A percentile compares a stretch with the other conserved stretches of the same genome.
Evolutionary conservation across 192 early-diverging fungal species (phyloP).

Genomic region (Coemansia sp.): DNA sequence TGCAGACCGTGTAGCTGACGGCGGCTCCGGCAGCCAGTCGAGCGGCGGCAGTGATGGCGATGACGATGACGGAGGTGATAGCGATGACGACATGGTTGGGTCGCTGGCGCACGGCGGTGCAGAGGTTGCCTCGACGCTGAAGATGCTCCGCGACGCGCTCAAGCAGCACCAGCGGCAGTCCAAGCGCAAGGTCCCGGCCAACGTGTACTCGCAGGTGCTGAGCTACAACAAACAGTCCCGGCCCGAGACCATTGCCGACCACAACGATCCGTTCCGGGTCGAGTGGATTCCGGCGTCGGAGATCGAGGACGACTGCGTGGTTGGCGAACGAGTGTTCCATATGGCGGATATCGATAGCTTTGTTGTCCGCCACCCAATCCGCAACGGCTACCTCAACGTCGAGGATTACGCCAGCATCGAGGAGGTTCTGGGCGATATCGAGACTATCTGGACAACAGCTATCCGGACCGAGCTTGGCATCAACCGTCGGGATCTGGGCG

Average conservation of each 20-base stretch:
- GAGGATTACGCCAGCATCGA: constrained; percentile 68
- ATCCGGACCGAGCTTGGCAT: constrained; percentile 73
- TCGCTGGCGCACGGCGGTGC: constrained; percentile 9
- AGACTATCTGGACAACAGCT: constrained; percentile 75
- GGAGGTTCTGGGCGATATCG: constrained; percentile 72
- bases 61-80: constrained; percentile 1
- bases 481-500: constrained; percentile 56
- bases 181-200: constrained; percentile 76
- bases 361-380: constrained; percentile 70
- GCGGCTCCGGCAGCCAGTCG: background rate
- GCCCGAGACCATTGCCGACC: constrained; percentile 74
- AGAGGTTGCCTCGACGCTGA: constrained; percentile 28
- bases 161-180: constrained; percentile 77
- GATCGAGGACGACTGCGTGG: constrained; percentile 50
- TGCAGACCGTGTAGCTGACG: constrained; percentile 3
- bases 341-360: constrained; percentile 39
- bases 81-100: background rate
- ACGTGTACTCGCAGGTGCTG: constrained; percentile 70
- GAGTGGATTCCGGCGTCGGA: constrained; percentile 71
- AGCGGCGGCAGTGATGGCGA: constrained; percentile 23
- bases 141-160: constrained; percentile 67
- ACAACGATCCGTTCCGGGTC: constrained; percentile 89
- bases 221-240: constrained; percentile 69
- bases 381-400: constrained; percentile 75
- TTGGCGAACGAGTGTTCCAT: constrained; percentile 36